phyloP scores from a whole-genome alignment of 2,329 filamentous ascomycete species.

The Acrocalymma vagum region DNA sequence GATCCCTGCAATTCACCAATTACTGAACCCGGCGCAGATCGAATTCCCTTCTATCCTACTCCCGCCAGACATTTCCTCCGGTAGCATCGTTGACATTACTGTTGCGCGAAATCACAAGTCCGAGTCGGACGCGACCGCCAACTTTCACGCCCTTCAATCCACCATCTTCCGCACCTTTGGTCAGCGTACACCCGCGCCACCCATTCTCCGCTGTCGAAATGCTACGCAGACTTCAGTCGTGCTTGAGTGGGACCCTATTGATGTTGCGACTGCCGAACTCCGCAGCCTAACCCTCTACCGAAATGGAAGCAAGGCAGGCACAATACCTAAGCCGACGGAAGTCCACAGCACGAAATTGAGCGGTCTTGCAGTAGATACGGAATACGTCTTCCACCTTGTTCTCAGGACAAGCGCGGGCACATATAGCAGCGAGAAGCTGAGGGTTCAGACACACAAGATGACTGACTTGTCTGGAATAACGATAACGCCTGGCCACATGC shows the following conservation, averaged over 20 bases:
- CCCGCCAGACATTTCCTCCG: constrained; percentile 91
- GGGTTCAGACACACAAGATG: constrained; percentile 96
- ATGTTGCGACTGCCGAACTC: constrained; percentile 90
- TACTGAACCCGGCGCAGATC: constrained; percentile 68
- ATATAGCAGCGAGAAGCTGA: constrained; percentile 81
- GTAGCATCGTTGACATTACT: constrained; percentile 97
- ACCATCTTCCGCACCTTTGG: constrained; percentile 90
- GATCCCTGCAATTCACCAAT: constrained; percentile 27
- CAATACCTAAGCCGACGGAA: constrained; percentile 85
- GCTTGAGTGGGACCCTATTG: constrained; percentile 96
- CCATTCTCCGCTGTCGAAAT: constrained; percentile 89
- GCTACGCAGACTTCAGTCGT: constrained; percentile 98
- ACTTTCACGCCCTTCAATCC: constrained; percentile 86
- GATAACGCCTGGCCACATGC: constrained; percentile 88
- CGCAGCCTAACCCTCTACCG: constrained; percentile 90
- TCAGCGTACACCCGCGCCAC: constrained; percentile 76
- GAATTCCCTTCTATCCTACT: constrained; percentile 98
- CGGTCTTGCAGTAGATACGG: constrained; percentile 93
- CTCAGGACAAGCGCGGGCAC: constrained; percentile 91
- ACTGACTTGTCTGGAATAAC: constrained; percentile 96
- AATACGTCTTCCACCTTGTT: constrained; percentile 94
- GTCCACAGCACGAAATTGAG: constrained; percentile 97
- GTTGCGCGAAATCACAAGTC: constrained; percentile 86
- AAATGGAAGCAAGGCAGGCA: constrained; percentile 96
- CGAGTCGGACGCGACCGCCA: constrained; percentile 76